A percentile compares a stretch with the other conserved stretches of the same genome.
Evolutionary conservation across 129 eudicot species (phyloP).

Genomic region (Escallonia herrerae): DNA sequence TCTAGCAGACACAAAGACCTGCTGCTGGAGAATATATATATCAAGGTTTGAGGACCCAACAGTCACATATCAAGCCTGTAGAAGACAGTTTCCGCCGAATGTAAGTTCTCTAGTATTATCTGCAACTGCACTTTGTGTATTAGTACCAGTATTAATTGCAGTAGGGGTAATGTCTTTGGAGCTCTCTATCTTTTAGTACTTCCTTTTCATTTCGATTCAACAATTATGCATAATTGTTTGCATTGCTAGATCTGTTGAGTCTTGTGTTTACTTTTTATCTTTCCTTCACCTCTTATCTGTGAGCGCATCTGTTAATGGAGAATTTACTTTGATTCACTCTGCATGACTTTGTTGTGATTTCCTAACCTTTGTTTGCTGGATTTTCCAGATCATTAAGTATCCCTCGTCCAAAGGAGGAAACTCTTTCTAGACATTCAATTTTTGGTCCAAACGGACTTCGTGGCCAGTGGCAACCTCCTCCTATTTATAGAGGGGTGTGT

Average conservation of each 20-base stretch:
- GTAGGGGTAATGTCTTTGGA: too few relatives aligned
- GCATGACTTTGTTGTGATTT: not conserved
- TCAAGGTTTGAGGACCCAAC: conserved; percentile 38
- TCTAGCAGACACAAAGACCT: conserved; percentile 35
- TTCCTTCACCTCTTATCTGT: too few relatives aligned
- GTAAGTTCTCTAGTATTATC: conserved; percentile 34
- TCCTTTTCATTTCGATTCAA: too few relatives aligned
- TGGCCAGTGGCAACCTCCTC: conserved; percentile 79
- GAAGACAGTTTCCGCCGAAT: conserved; percentile 47
- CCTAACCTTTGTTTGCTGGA: conserved; percentile 11
- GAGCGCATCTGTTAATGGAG: not conserved
- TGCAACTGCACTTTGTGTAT: too few relatives aligned
- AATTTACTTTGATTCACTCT: not conserved
- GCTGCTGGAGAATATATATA: conserved; percentile 32
- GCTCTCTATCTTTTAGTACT: too few relatives aligned
- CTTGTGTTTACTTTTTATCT: too few relatives aligned
- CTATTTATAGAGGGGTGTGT: conserved; percentile 46
- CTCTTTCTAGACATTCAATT: conserved; percentile 85
- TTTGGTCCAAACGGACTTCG: conserved; percentile 95
- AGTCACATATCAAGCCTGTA: conserved; percentile 24
- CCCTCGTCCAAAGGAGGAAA: conserved; percentile 88
- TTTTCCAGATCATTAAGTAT: conserved; percentile 48
- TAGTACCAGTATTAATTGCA: too few relatives aligned
- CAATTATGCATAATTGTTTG: too few relatives aligned
- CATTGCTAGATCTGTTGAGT: too few relatives aligned